Evolutionary conservation across 768 basidiomycete species (phyloP).

Genomic region (Leucogyrophana mollusca): DNA sequence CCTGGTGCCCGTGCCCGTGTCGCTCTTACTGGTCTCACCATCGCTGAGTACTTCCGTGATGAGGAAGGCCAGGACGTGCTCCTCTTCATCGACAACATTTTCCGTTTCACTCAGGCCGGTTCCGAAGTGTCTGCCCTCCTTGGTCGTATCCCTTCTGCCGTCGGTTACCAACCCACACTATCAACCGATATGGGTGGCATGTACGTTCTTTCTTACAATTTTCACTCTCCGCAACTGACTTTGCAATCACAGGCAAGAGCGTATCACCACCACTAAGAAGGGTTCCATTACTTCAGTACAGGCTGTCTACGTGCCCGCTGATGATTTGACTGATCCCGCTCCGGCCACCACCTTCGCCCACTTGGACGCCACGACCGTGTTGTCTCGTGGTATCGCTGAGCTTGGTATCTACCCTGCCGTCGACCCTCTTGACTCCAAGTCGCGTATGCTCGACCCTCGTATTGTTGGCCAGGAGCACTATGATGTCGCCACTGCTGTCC

Average conservation of each 20-base stretch:
- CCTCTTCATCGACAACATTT: constrained; percentile 99
- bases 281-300: constrained; percentile 99
- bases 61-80: constrained; percentile 99
- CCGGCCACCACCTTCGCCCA: constrained; percentile 99
- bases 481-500: constrained; percentile 92
- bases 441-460: constrained; percentile 99
- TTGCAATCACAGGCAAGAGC: constrained; percentile 76
- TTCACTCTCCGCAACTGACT: constrained; percentile 7
- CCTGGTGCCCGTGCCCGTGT: constrained; percentile 99
- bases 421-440: constrained; percentile 99
- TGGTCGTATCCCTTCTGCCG: constrained; percentile 99
- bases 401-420: constrained; percentile 99
- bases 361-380: constrained; percentile 99
- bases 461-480: constrained; percentile 96
- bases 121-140: constrained; percentile 99
- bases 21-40: constrained; percentile 97
- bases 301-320: constrained; percentile 99
- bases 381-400: constrained; percentile 98
- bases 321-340: constrained; percentile 99
- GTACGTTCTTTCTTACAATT: constrained; percentile 44
- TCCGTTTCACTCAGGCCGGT: constrained; percentile 99
- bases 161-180: constrained; percentile 99
- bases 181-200: constrained; percentile 99
- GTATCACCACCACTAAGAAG: constrained; percentile 99
- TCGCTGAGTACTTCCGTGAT: constrained; percentile 99